Conservation (phyloP, 2,329 filamentous ascomycete genomes). For the Delphinella strobiligena region DNA sequence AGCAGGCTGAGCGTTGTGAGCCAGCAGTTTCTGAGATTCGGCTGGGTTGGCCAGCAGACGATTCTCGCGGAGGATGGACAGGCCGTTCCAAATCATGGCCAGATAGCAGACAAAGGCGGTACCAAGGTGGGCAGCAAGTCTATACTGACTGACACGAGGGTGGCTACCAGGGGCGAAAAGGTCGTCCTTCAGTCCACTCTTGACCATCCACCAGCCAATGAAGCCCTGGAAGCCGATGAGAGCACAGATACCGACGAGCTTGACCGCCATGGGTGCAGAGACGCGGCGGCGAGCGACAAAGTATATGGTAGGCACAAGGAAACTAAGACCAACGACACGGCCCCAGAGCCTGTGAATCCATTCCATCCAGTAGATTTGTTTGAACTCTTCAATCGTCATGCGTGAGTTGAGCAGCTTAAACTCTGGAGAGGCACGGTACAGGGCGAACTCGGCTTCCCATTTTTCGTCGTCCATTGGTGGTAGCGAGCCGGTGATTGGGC, state of each 20-base stretch:
- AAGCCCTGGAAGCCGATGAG: constrained; percentile 92
- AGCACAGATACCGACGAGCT: constrained; percentile 69
- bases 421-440: constrained; percentile 86
- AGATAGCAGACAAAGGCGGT: constrained; percentile 88
- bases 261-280: constrained; percentile 61
- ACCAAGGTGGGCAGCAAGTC: constrained; percentile 76
- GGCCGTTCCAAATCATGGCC: constrained; percentile 84
- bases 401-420: constrained; percentile 84
- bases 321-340: constrained; percentile 77
- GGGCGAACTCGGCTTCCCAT: constrained; percentile 87
- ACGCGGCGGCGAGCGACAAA: constrained; percentile 74
- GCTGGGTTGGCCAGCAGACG: constrained; percentile 57
- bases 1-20: constrained; percentile 52
- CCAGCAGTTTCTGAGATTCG: constrained; percentile 42
- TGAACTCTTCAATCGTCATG: constrained; percentile 90
- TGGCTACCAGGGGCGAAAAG: constrained; percentile 83
- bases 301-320: constrained; percentile 78
- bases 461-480: constrained; percentile 67
- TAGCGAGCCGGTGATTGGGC: constrained; percentile 82
- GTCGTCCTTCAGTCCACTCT: constrained; percentile 89
- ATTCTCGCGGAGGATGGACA: constrained; percentile 69
- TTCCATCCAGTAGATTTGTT: constrained; percentile 99
- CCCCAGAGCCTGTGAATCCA: constrained; percentile 96
- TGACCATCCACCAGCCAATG: constrained; percentile 99
- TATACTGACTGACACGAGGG: constrained; percentile 88